A percentile compares a stretch with the other conserved stretches of the same genome.
Evolutionary conservation across 1,284 basidiomycete species (phyloP).

Genomic region (Bondarzewia mesenterica): DNA sequence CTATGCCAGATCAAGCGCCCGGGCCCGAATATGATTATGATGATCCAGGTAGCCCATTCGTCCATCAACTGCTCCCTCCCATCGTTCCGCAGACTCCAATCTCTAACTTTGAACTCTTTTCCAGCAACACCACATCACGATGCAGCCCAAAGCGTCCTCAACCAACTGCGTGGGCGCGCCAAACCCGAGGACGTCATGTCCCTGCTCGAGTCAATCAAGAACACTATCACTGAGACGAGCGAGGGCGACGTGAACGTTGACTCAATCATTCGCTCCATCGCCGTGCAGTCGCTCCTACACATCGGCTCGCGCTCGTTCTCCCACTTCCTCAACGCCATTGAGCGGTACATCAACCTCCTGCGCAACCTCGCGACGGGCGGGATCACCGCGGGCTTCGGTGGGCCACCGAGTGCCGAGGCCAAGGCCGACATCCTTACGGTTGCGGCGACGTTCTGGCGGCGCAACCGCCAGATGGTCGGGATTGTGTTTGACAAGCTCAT

Average conservation of each 20-base stretch:
- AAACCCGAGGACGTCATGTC: constrained; percentile 76
- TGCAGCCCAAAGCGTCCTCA: constrained; percentile 74
- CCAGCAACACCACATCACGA: constrained; percentile 71
- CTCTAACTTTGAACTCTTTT: not conserved
- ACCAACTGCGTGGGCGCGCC: constrained; percentile 70
- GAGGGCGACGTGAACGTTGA: constrained; percentile 57
- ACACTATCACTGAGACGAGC: constrained; percentile 45
- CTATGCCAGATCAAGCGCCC: constrained; percentile 71
- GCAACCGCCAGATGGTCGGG: constrained; percentile 75
- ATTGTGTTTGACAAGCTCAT: constrained; percentile 97
- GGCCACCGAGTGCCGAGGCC: constrained; percentile 41
- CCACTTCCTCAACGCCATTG: constrained; percentile 95
- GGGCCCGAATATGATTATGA: constrained; percentile 84
- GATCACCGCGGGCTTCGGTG: constrained; percentile 22
- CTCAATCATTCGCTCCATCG: constrained; percentile 64
- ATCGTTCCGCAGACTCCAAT: no score
- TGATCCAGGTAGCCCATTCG: constrained; percentile 41
- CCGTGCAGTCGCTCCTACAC: constrained; percentile 84
- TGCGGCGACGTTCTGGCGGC: constrained; percentile 72
- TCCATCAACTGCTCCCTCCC: no score
- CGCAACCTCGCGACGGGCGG: constrained; percentile 54
- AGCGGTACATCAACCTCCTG: constrained; percentile 88
- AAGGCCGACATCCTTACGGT: constrained; percentile 67
- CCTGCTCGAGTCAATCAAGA: constrained; percentile 66
- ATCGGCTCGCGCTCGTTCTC: constrained; percentile 96